Conservation (phyloP, 257 asterid genomes). For the Ilex asprella region DNA sequence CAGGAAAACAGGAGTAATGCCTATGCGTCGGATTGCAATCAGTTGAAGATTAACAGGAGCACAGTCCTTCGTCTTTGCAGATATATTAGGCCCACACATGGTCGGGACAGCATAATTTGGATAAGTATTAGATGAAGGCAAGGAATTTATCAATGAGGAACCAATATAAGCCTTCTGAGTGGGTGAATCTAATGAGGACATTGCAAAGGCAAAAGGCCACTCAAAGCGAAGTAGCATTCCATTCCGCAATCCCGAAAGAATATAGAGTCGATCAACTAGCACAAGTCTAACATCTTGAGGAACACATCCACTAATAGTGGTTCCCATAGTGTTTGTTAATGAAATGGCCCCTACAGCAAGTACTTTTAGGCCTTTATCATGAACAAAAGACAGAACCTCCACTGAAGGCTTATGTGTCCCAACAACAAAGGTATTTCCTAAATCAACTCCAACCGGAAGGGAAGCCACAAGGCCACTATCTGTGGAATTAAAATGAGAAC, state of each 20-base stretch:
- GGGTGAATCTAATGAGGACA: slow-evolving; percentile 26
- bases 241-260: slow-evolving; percentile 90
- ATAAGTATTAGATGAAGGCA: slow-evolving; percentile 23
- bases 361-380: slow-evolving; percentile 57
- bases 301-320: slow-evolving; percentile 74
- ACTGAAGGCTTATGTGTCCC: slow-evolving; percentile 98
- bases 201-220: slow-evolving; percentile 65
- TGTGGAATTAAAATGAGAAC: slow-evolving; percentile 27
- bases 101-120: slow-evolving; percentile 29
- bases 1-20: slow-evolving; percentile 90
- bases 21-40: slow-evolving; percentile 94
- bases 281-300: slow-evolving; percentile 97
- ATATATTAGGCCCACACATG: slow-evolving; percentile 25
- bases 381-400: slow-evolving; percentile 66
- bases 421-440: slow-evolving; percentile 49
- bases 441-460: slow-evolving; percentile 28
- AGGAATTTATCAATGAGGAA: slow-evolving; percentile 34
- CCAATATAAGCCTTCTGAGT: slow-evolving; percentile 29
- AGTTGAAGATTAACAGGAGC: slow-evolving; percentile 64
- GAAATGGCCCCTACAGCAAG: slow-evolving; percentile 72
- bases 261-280: slow-evolving; percentile 69
- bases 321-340: slow-evolving; percentile 65
- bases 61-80: slow-evolving; percentile 38
- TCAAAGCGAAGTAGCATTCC: slow-evolving; percentile 99
- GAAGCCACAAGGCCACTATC: slow-evolving; percentile 22